Evolutionary conservation across 768 basidiomycete species (phyloP).

Genomic region (Pulveroboletus sp.): DNA sequence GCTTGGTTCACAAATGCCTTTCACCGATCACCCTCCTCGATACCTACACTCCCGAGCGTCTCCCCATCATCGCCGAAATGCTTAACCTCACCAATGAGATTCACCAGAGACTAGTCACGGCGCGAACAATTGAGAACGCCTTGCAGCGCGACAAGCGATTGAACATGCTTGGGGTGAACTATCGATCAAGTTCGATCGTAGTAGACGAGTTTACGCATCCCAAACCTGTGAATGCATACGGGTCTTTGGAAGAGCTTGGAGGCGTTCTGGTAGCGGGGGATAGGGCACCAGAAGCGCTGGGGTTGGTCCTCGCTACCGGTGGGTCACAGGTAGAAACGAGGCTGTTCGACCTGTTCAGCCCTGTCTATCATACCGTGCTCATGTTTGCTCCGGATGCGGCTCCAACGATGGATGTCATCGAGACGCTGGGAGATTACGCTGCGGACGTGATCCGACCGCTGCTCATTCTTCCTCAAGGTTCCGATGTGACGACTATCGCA

Average conservation of each 20-base stretch:
- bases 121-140: background rate
- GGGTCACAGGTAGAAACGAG: slow-evolving; percentile 3
- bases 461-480: slow-evolving; percentile 13
- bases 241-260: slow-evolving; percentile 19
- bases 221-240: slow-evolving; percentile 11
- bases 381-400: slow-evolving; percentile 21
- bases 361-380: slow-evolving; percentile 27
- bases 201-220: slow-evolving; percentile 32
- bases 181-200: slow-evolving; percentile 32
- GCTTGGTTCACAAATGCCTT: slow-evolving; percentile 37
- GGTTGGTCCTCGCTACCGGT: slow-evolving; percentile 20
- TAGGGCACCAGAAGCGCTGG: slow-evolving; percentile 42
- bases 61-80: slow-evolving; percentile 45
- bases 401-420: slow-evolving; percentile 7
- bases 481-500: background rate
- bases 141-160: slow-evolving; percentile 5
- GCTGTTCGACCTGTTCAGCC: slow-evolving; percentile 24
- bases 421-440: background rate
- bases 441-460: slow-evolving; percentile 1
- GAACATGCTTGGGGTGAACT: slow-evolving; percentile 33
- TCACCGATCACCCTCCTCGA: slow-evolving; percentile 36
- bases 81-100: slow-evolving; percentile 37
- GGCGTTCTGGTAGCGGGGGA: slow-evolving; percentile 38
- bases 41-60: slow-evolving; percentile 41
- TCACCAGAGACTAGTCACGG: background rate